These are phyloP conservation scores for Magnaporthiopsis poae DNA, from an alignment of 2,329 filamentous ascomycete genomes.

Conservation along the genomic window DNA sequence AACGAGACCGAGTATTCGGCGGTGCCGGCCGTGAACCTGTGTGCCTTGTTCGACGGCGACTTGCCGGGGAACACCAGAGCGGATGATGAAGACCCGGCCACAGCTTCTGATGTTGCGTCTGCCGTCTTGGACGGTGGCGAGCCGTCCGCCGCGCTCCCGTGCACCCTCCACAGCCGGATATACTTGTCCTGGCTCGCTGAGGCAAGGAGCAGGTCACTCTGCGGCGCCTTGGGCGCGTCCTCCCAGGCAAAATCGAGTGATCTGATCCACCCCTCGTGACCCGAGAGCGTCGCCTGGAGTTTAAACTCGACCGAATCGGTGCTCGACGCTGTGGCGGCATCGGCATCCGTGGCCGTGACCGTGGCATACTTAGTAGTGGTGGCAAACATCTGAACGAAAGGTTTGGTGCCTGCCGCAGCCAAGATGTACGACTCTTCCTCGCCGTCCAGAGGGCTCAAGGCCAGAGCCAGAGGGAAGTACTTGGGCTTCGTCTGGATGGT, in stretches of 20 bases:
- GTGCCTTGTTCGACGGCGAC: constrained; percentile 79
- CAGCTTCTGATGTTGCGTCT: constrained; percentile 19
- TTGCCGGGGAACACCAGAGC: constrained; percentile 48
- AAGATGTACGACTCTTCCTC: constrained; percentile 51
- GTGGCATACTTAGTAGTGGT: background rate
- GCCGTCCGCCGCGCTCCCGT: constrained; percentile 50
- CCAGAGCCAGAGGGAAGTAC: constrained; percentile 72
- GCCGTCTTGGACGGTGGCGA: constrained; percentile 36
- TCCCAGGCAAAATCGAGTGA: constrained; percentile 71
- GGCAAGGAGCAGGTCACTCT: constrained; percentile 66
- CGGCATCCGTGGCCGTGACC: constrained; percentile 18
- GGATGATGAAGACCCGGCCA: constrained; percentile 24
- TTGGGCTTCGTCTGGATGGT: constrained; percentile 64
- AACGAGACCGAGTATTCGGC: constrained; percentile 75
- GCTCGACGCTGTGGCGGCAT: constrained; percentile 19
- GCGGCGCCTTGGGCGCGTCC: constrained; percentile 24
- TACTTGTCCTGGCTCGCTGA: constrained; percentile 98
- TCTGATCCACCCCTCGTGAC: constrained; percentile 91
- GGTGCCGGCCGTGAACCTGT: constrained; percentile 55
- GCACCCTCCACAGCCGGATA: constrained; percentile 82
- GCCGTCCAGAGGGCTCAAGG: constrained; percentile 51
- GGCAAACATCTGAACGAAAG: constrained; percentile 67
- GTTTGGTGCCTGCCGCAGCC: constrained; percentile 76
- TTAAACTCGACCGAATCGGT: constrained; percentile 41
- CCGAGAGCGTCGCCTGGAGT: constrained; percentile 66